A percentile compares a stretch with the other conserved stretches of the same genome.
phyloP scores from a whole-genome alignment of 208 protist species.

The Acanthamoeba royreba region DNA sequence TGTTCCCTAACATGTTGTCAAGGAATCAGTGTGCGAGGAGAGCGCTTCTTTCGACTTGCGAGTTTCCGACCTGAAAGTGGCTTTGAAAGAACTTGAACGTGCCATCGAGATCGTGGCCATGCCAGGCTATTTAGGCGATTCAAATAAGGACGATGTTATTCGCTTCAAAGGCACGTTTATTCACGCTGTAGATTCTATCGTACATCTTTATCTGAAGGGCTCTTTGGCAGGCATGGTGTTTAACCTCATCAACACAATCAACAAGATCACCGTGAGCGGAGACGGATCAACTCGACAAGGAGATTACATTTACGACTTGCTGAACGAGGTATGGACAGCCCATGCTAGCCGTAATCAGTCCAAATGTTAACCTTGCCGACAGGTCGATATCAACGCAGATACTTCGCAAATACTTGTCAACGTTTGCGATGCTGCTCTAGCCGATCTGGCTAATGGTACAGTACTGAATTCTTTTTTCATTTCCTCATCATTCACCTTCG shows the following conservation, averaged over 20 bases:
- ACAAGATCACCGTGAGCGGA: not conserved
- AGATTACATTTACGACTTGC: conserved; percentile 26
- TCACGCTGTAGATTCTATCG: not conserved
- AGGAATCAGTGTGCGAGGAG: conserved; percentile 51
- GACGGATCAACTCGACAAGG: not conserved
- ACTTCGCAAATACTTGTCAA: not conserved
- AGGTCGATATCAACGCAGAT: conserved; percentile 17
- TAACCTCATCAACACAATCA: not conserved
- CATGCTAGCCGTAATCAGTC: not conserved
- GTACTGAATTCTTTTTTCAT: not conserved
- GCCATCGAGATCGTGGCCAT: not conserved
- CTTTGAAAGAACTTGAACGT: conserved; percentile 64
- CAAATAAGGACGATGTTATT: not conserved
- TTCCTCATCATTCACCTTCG: not conserved
- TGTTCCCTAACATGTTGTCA: too few relatives aligned
- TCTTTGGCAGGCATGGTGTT: not conserved
- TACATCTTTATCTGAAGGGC: not conserved
- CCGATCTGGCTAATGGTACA: not conserved
- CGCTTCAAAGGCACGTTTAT: not conserved
- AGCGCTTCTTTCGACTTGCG: conserved; percentile 73
- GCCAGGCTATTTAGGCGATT: not conserved
- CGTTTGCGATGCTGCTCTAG: not conserved
- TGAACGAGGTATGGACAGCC: not conserved
- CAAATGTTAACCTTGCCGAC: not conserved
- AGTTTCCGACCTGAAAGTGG: conserved; percentile 42